These are phyloP conservation scores for Wallacemonas collosoma DNA, from an alignment of 208 protist genomes.

Conservation along the genomic window DNA sequence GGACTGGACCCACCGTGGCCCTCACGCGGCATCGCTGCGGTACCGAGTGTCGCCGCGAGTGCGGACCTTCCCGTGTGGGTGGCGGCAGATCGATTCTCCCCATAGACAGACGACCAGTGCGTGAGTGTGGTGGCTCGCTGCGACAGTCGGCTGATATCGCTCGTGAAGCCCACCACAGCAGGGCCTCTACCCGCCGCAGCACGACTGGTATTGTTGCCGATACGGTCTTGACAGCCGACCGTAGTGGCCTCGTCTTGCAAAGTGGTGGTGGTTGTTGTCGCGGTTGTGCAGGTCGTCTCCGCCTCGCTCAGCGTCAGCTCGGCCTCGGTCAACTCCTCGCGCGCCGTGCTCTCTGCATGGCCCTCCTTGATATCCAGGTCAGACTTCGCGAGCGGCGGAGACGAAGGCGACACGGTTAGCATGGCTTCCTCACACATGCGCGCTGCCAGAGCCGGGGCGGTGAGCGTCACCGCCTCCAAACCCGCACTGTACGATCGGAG, in stretches of 20 bases:
- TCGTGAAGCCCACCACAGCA: conserved; percentile 7
- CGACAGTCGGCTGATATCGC: not conserved
- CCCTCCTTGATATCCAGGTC: not conserved
- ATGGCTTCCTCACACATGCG: not conserved
- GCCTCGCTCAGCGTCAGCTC: not conserved
- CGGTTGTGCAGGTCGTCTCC: not conserved
- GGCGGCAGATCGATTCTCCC: too few species aligned
- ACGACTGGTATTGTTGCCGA: not conserved
- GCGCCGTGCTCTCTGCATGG: too few species aligned
- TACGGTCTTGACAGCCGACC: too few species aligned
- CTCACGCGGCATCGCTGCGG: not conserved
- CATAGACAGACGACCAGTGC: too few species aligned
- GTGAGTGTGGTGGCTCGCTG: not conserved
- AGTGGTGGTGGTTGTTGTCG: not conserved
- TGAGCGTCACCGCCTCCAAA: conserved; percentile 18
- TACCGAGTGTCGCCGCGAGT: too few species aligned
- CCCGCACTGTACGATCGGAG: conserved; percentile 35
- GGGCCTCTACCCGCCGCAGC: not conserved
- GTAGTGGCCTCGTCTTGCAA: not conserved
- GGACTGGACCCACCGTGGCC: not conserved
- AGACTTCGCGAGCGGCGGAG: not conserved
- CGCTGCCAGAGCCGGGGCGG: conserved; percentile 16
- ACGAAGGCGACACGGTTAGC: not conserved
- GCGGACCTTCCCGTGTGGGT: too few species aligned
- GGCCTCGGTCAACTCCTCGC: not conserved